Evolutionary conservation across 805 yeast species (phyloP).

Genomic region (Tetrapisispora pingtungensis): DNA sequence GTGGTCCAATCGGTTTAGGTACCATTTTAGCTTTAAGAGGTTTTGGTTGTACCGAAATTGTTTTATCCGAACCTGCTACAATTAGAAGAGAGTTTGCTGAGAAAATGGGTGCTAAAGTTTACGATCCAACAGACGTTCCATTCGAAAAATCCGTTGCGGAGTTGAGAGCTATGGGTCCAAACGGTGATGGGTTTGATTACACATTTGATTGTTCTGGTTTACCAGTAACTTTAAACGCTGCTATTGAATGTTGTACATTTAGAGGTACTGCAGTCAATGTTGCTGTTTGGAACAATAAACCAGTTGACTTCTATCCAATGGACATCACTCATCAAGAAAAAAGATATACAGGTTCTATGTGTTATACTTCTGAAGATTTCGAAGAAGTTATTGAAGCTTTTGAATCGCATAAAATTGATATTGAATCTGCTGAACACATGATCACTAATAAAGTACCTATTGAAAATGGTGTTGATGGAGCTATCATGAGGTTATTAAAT

Average conservation of each 20-base stretch:
- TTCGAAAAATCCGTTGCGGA: conserved; percentile 31
- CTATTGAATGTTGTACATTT: conserved; percentile 40
- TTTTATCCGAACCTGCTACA: conserved; percentile 44
- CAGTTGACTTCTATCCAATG: conserved; percentile 45
- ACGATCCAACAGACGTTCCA: conserved; percentile 36
- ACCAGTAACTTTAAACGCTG: conserved; percentile 40
- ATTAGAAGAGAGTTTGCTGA: conserved; percentile 43
- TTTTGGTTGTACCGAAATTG: conserved; percentile 40
- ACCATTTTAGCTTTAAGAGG: conserved; percentile 49
- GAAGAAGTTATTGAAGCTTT: conserved; percentile 47
- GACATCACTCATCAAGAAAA: conserved; percentile 47
- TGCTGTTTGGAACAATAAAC: conserved; percentile 51
- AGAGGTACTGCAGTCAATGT: conserved; percentile 53
- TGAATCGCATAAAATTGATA: conserved; percentile 35
- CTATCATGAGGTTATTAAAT: conserved; percentile 38
- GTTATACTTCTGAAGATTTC: conserved; percentile 50
- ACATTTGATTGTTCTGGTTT: conserved; percentile 47
- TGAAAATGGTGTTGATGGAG: conserved; percentile 42
- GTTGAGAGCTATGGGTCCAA: conserved; percentile 33
- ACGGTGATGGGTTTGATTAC: conserved; percentile 39
- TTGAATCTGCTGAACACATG: conserved; percentile 36
- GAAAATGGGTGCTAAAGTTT: conserved; percentile 38
- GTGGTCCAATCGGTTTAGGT: conserved; percentile 56
- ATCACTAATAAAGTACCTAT: conserved; percentile 45
- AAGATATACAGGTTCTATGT: conserved; percentile 49